A percentile compares a stretch with the other conserved stretches of the same genome.
phyloP scores from a whole-genome alignment of 768 basidiomycete species.

The Leccinum ochraceum region DNA sequence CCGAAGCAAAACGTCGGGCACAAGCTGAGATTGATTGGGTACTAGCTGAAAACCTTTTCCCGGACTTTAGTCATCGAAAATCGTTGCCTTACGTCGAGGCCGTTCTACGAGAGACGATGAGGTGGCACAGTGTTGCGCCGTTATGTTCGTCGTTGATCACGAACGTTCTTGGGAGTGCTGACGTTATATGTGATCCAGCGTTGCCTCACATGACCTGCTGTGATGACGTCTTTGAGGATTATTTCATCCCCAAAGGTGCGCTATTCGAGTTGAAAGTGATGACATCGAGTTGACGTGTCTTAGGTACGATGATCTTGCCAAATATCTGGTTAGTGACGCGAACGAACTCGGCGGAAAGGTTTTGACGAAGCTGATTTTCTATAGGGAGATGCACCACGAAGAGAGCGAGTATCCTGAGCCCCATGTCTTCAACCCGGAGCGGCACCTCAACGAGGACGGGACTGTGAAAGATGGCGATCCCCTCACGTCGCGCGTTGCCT shows the following conservation, averaged over 20 bases:
- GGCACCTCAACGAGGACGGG: constrained; percentile 27
- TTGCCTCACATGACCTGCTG: constrained; percentile 30
- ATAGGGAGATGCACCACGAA: constrained; percentile 34
- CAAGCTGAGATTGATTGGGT: constrained; percentile 32
- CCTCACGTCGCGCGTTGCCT: constrained; percentile 27
- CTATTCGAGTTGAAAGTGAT: background rate
- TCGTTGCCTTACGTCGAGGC: constrained; percentile 32
- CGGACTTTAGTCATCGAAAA: constrained; percentile 28
- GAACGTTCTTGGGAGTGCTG: constrained; percentile 1
- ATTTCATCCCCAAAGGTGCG: constrained; percentile 40
- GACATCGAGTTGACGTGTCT: constrained; percentile 6
- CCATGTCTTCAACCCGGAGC: constrained; percentile 27
- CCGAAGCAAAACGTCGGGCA: constrained; percentile 31
- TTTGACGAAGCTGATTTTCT: background rate
- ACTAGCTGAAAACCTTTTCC: constrained; percentile 15
- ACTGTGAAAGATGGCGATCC: constrained; percentile 24
- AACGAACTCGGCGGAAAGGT: background rate
- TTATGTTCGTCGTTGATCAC: constrained; percentile 22
- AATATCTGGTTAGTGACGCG: constrained; percentile 29
- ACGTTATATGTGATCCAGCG: constrained; percentile 15
- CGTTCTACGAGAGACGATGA: constrained; percentile 32
- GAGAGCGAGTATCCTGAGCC: constrained; percentile 31
- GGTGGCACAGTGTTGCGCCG: constrained; percentile 34
- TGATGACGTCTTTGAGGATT: constrained; percentile 49
- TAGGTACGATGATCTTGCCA: constrained; percentile 29